Percentiles rank a stretch among this genome's conserved stretches.
Conservation (phyloP, 2,329 filamentous ascomycete species). For the Cladophialophora psammophila region DNA sequence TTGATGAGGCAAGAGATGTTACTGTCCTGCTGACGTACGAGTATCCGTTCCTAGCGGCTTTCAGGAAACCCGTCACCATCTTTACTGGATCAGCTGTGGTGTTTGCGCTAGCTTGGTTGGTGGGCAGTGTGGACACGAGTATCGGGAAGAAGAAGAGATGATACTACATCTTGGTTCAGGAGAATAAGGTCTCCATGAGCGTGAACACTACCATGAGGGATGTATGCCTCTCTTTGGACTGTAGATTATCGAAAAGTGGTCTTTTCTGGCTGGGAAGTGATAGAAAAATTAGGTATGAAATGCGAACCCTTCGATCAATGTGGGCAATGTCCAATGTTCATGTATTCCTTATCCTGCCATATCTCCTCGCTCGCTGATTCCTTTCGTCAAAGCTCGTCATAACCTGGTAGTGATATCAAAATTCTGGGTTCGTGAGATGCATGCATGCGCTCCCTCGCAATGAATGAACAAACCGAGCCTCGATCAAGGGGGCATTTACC, state of each 20-base stretch:
- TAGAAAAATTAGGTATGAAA: background rate
- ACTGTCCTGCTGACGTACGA: conserved; percentile 76
- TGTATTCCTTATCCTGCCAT: background rate
- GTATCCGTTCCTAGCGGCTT: conserved; percentile 73
- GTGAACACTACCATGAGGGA: background rate
- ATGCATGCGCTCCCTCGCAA: background rate
- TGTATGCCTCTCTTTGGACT: conserved; percentile 5
- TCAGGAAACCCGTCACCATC: conserved; percentile 87
- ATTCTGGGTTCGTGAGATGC: background rate
- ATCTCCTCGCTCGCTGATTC: background rate
- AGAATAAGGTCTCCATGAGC: background rate
- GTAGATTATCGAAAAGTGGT: background rate
- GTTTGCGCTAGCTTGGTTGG: conserved; percentile 75
- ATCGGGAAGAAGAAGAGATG: conserved; percentile 65
- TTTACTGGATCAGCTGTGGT: conserved; percentile 75
- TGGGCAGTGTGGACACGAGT: conserved; percentile 81
- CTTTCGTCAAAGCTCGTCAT: background rate
- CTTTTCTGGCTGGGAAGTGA: background rate
- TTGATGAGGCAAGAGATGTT: conserved; percentile 86
- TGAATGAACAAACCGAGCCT: too few relatives aligned
- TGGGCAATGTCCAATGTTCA: background rate
- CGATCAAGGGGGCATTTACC: too few relatives aligned
- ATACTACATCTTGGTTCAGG: background rate
- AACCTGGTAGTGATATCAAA: too few relatives aligned
- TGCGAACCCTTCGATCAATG: background rate